Evolutionary conservation across 352 stramenopile species (phyloP), one percentile per base, ranked within the genome.

Genomic region (Phytophthora sansomeana): DNA sequence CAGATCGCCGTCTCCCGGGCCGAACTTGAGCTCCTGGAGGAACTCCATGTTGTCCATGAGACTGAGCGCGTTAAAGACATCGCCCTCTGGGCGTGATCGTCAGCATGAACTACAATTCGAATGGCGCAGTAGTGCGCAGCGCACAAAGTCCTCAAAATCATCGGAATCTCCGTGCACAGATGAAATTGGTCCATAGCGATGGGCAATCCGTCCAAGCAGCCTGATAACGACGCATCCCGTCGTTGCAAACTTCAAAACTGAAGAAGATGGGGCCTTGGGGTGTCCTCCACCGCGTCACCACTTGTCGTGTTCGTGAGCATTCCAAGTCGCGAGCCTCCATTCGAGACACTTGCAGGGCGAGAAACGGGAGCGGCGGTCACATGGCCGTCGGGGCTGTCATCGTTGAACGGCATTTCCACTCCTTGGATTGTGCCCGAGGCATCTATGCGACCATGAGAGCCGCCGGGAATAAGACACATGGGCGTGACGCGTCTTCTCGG

Each of bases 31-130:
- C 36, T 81, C 58, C 42, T 87, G 48, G 10, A 91, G 58, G 44
- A 91, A 85, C 52, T 92, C 67, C 50, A 55, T 65, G 60, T 92
- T 92, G 38, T 92, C 80, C 82, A 91, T 90, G 28, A 92, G 58
- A 17, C 54, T 84, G 21, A 92, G 74, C 35, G 82, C 80, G 63
- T 92, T 92, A 51, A 92, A 92, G 29, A 92, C 83, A 56, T 92
- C 83, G n/a, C n/a, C n/a, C n/a, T n/a, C n/a, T n/a, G n/a, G n/a
- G n/a, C n/a, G n/a, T n/a, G n/a, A n/a, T n/a, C n/a, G n/a, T n/a
- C n/a, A n/a, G n/a, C n/a, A n/a, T n/a, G n/a, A n/a, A n/a, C n/a
- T n/a, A n/a, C n/a, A n/a, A n/a, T n/a, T n/a, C n/a, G n/a, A n/a
- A n/a, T n/a, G n/a, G n/a, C n/a, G n/a, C n/a, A n/a, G n/a, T n/a